Base-by-base conservation (phyloP, 768 basidiomycete species). In the Lentinula edodes region DNA sequence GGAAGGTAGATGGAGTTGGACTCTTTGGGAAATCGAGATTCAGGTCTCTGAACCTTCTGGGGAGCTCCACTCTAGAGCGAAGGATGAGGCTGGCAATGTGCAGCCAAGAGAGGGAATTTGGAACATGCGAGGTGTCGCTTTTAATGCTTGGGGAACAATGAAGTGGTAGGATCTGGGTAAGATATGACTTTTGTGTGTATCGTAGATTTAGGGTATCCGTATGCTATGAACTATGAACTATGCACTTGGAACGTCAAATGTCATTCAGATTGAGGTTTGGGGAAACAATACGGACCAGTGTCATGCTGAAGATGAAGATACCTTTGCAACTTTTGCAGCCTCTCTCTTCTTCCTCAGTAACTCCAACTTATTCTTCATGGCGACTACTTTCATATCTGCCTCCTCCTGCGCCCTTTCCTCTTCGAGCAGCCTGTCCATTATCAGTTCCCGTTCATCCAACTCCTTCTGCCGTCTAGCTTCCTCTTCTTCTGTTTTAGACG, bases 331-430 rank as follows among this genome's bases (percentile, higher is more conserved):
- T 59, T 66, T 71, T 58, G 71, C 72, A 6, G 72, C 75, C 56
- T 77, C 76, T 50, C 83, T 74, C 65, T 72, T 78, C 67, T 72
- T 72, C 69, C 77, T 78, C 60, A 93, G 71, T 9, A 83, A 79
- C 59, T 87, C 89, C 38, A 93, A 67, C 66, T 80, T 80, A 50
- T 74, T 83, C 73, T 88, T 92, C 74, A 93, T 79, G 46, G 80
- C 66, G 8, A 70, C 69, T 9, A 92, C 91, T 57, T 84, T 85
- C 75, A 85, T 85, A 69, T 94, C 92, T 5, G 91, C 92, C 69
- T 93, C 91, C 69, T 94, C 92, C 75, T 94, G 92, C 36, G 87
- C 88, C 60, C 86, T 81, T 71, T 94, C 91, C 74, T 94, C 92
- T 35, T 93, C 91, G 70, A 92, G 62, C 52, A 93, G 72, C 59